Evolutionary conservation across 1,284 basidiomycete species (phyloP), one percentile per base, ranked within the genome.

Genomic region (Tilletia walkeri): DNA sequence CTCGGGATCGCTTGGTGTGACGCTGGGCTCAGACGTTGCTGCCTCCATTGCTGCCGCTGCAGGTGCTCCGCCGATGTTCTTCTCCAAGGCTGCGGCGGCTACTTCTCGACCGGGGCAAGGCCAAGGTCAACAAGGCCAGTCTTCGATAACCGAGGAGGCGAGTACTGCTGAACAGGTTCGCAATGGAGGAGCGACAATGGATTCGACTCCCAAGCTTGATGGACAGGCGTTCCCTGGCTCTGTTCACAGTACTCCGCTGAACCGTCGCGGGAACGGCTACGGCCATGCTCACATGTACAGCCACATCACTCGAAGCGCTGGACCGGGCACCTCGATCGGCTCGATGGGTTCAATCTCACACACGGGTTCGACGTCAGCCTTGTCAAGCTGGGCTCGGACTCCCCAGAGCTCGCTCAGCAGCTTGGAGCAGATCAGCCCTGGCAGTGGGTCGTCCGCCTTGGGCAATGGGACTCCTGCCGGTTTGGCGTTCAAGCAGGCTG

Each of bases 341-440:
- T 63, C 59, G 59, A 34, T 63, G 10, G 59, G 59, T 5, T 63
- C 59, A 34, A 39, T 63, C 36, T 63, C 59, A 36, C 59, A 63
- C 59, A n/a, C 59, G 12, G 59, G 59, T 16, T 63, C 59, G 36
- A 63, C 36, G 3, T 63, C 59, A 36, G 59, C 59, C 30, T 39
- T 63, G 59, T 63, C 59, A 4, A 63, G 59, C 59, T 63, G 59
- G 59, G 59, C 59, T 39, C 59, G 59, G 34, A 63, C 59, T 2
- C 59, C 59, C 3, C 59, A 63, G 36, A 63, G 59, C 59, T 63
- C 59, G 9, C 34, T 63, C 12, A 63, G 59, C 59, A 63, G 59
- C 59, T n/a, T 63, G 59, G 59, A 63, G 59, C 59, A 63, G 34
- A 63, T 63, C 59, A 63, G 59, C 36, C 59, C 59, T 9, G 59